Evolutionary conservation across 1,139 yeast genomes (phyloP).

Genomic region (Sugiyamaella grinbergsii): DNA sequence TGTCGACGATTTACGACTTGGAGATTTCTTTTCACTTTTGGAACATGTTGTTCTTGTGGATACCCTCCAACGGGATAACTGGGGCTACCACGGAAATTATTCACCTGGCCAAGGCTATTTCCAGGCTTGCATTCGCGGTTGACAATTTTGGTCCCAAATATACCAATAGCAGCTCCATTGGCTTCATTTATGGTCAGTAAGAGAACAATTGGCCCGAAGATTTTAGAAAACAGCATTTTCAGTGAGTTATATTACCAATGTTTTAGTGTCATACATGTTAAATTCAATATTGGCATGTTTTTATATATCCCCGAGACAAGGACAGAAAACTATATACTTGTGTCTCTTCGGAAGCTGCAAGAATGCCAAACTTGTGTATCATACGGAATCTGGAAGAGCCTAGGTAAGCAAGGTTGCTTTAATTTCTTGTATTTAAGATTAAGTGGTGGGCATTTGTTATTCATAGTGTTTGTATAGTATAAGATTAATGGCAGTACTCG

Average conservation of each 20-base stretch:
- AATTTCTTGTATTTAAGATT: no score
- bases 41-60: no score
- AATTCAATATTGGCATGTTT: not conserved
- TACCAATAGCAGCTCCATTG: slow-evolving; percentile 10
- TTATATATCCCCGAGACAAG: slow-evolving; percentile 1
- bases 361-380: not conserved
- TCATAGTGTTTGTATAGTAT: no score
- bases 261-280: not conserved
- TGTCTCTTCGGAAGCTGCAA: slow-evolving; percentile 1
- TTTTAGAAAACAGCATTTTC: slow-evolving; percentile 10
- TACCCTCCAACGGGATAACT: no score
- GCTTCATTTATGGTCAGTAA: not conserved
- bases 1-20: not conserved
- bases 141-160: not conserved
- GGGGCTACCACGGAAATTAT: no score
- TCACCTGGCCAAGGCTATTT: not conserved
- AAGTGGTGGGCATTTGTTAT: no score
- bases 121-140: not conserved
- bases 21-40: no score
- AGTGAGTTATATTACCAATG: no score
- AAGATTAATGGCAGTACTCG: no score
- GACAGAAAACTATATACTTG: not conserved
- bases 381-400: not conserved
- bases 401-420: no score
- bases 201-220: slow-evolving; percentile 1